These are phyloP conservation scores for Pythium aphanidermatum DNA, from an alignment of 352 stramenopile genomes.

Conservation along the genomic window DNA sequence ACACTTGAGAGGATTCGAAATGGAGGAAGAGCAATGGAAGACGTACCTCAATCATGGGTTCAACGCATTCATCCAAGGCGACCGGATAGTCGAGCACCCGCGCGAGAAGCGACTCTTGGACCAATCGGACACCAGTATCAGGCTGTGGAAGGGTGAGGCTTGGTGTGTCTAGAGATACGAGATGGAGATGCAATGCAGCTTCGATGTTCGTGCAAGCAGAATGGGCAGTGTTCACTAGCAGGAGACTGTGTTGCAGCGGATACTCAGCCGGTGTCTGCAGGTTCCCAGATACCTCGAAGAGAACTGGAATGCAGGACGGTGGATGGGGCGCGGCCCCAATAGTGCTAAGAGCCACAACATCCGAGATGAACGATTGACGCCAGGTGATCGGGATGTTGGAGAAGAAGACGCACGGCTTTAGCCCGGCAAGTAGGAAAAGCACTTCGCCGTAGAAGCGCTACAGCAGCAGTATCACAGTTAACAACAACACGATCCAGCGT, in stretches of 20 bases:
- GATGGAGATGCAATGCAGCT: slow-evolving; percentile 15
- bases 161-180: neutral
- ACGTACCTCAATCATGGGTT: slow-evolving; percentile 59
- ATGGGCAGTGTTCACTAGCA: slow-evolving; percentile 37
- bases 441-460: slow-evolving; percentile 70
- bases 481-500: neutral
- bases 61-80: slow-evolving; percentile 46
- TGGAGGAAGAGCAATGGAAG: too few species aligned
- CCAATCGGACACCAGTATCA: slow-evolving; percentile 8
- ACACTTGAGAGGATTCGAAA: too few species aligned
- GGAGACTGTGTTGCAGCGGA: slow-evolving; percentile 11
- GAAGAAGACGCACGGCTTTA: slow-evolving; percentile 62
- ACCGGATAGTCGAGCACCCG: slow-evolving; percentile 57
- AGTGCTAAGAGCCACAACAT: slow-evolving; percentile 35
- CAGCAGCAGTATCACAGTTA: neutral
- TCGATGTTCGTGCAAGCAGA: slow-evolving; percentile 17
- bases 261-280: slow-evolving; percentile 34
- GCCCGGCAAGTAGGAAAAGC: slow-evolving; percentile 47
- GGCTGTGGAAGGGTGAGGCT: too few species aligned
- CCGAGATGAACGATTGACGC: slow-evolving; percentile 30
- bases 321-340: slow-evolving; percentile 13
- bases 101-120: slow-evolving; percentile 37
- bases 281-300: slow-evolving; percentile 22
- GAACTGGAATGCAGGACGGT: slow-evolving; percentile 1
- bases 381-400: slow-evolving; percentile 53